A percentile compares a stretch with the other conserved stretches of the same genome.
Conservation (phyloP, 2,329 filamentous ascomycete genomes). For the Colletotrichum sp. region DNA sequence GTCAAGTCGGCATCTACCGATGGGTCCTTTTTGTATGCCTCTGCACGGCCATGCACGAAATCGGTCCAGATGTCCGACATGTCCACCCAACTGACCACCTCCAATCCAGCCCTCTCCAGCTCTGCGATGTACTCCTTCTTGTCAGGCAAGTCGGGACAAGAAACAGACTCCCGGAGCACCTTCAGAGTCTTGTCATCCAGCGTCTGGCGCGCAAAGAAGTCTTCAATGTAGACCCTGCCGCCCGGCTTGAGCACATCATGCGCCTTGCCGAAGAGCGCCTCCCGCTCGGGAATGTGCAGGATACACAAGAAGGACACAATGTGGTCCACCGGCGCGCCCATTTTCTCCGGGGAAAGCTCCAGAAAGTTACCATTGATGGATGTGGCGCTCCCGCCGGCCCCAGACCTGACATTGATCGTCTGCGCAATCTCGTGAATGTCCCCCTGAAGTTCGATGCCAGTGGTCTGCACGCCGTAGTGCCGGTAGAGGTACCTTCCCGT, state of each 20-base stretch:
- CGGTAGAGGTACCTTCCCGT: slow-evolving; percentile 25
- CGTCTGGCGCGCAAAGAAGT: slow-evolving; percentile 21
- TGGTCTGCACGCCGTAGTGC: slow-evolving; percentile 16
- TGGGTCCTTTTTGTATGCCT: slow-evolving; percentile 5
- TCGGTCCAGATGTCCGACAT: slow-evolving; percentile 21
- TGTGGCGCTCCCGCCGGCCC: neutral
- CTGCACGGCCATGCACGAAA: slow-evolving; percentile 22
- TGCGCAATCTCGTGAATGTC: slow-evolving; percentile 25
- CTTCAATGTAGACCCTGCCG: slow-evolving; percentile 25
- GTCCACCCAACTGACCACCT: slow-evolving; percentile 18
- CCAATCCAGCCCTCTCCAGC: slow-evolving; percentile 22
- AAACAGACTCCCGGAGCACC: slow-evolving; percentile 18
- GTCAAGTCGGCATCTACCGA: slow-evolving; percentile 6
- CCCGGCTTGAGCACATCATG: slow-evolving; percentile 5
- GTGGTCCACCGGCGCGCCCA: slow-evolving; percentile 19
- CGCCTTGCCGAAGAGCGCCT: slow-evolving; percentile 19
- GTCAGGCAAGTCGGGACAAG: slow-evolving; percentile 22
- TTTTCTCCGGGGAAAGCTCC: neutral
- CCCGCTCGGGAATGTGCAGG: slow-evolving; percentile 21
- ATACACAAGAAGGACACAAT: slow-evolving; percentile 27
- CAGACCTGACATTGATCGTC: slow-evolving; percentile 18
- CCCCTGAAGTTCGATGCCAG: slow-evolving; percentile 24
- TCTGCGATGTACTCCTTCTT: slow-evolving; percentile 12
- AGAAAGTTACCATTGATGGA: slow-evolving; percentile 24
- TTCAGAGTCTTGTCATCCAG: neutral